These are phyloP conservation scores for Blastobotrys indianensis DNA, from an alignment of 1,139 yeast species.

Conservation along the genomic window DNA sequence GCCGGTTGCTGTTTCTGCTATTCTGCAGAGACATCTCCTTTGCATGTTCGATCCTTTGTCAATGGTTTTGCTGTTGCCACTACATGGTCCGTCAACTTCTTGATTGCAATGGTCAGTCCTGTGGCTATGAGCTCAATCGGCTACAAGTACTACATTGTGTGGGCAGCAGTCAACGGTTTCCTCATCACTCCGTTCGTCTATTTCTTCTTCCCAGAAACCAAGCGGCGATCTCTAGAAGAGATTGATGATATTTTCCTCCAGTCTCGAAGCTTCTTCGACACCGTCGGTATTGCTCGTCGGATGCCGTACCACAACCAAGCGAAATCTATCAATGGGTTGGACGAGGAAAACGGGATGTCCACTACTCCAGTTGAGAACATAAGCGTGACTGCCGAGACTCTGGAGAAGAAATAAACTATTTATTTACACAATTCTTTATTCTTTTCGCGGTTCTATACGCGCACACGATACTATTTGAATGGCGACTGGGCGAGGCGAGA, in stretches of 20 bases:
- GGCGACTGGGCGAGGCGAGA: no score
- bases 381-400: slow-evolving; percentile 5
- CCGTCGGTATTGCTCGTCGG: slow-evolving; percentile 15
- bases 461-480: no score
- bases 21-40: slow-evolving; percentile 61
- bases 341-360: slow-evolving; percentile 7
- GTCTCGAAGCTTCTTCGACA: slow-evolving; percentile 16
- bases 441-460: no score
- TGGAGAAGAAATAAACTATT: slow-evolving; percentile 10
- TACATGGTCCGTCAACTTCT: slow-evolving; percentile 43
- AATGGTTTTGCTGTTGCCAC: slow-evolving; percentile 39
- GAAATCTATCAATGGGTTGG: slow-evolving; percentile 5
- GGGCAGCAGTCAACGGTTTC: slow-evolving; percentile 27
- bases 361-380: slow-evolving; percentile 12
- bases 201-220: slow-evolving; percentile 43
- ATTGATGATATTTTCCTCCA: slow-evolving; percentile 41
- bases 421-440: neutral
- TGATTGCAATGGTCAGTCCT: slow-evolving; percentile 40
- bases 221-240: slow-evolving; percentile 38
- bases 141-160: slow-evolving; percentile 36
- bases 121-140: slow-evolving; percentile 36
- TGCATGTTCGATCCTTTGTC: slow-evolving; percentile 53
- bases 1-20: slow-evolving; percentile 28
- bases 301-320: slow-evolving; percentile 8
- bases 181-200: slow-evolving; percentile 32